Base-by-base conservation (phyloP, 805 yeast species). In the Wickerhamiella lipophila region DNA sequence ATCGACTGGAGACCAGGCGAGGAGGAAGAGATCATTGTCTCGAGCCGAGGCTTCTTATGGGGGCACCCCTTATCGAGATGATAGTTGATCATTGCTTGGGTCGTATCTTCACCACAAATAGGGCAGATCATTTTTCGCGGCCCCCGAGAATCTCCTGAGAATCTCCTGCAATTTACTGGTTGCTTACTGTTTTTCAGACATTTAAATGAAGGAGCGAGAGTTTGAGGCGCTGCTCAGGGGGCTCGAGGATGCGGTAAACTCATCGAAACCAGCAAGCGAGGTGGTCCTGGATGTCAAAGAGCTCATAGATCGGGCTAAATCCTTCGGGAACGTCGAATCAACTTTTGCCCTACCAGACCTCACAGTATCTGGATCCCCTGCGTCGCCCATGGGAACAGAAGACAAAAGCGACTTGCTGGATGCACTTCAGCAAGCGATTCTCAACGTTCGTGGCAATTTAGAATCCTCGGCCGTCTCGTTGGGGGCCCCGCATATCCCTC, bases 41-140 rank as follows among this genome's bases (percentile, higher is more conserved):
- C 43, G 18, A 40, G 43, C 15, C 27, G 34, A 26, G 27, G 32
- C n/a, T 25, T 32, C 13, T 32, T 44, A 1, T 13, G 32, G 27
- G 64, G 64, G 46, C 68, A 64, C 5, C 68, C 68, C 27, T 50
- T 50, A 44, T 65, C 68, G 9, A 64, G 47, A 52, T 65, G 68
- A 27, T 48, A 42, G 42, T 64, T 65, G 25, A 65, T 60, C 6
- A 49, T 53, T n/a, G 53, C 50, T 43, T 57, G 58, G 3, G 64
- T 52, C n/a, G 65, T 57, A 13, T 51, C 49, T 48, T 53, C 52
- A 21, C 56, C 56, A 40, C 68, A 64, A 5, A 64, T 42, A 0
- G 68, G 68, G 50, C 68, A 64, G 12, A 15, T 11, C 42, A 45
- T 23, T n/a, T n/a, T n/a, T n/a, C n/a, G n/a, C n/a, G n/a, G n/a